Evolutionary conservation across 352 stramenopile species (phyloP), one percentile per base, ranked within the genome.

Genomic region (Globisporangium okanoganense): DNA sequence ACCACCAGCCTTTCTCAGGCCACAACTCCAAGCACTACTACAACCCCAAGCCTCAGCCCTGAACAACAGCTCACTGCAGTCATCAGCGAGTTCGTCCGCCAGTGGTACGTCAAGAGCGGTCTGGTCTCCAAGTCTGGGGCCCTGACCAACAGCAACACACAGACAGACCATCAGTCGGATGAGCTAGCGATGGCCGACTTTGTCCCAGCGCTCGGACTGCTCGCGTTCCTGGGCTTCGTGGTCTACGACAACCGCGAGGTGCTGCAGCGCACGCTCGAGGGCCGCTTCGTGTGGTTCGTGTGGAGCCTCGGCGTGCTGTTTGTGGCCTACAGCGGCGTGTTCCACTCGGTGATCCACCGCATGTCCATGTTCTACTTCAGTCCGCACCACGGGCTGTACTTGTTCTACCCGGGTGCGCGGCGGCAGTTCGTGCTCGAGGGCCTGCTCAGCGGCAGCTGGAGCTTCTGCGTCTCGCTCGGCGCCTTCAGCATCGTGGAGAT

Each of bases 381-480:
- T 31, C 73, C 70, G 31, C 52, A 80, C 48, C 68, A 81, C 50
- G 81, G 81, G 7, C 62, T 90, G 27, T 72, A 82, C 27, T 77
- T 90, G 20, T 69, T 87, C 56, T 80, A 90, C 52, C 81, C 81
- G 38, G 85, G 71, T 40, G 79, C 70, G 1, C 75, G 79, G 5
- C 79, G 79, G 20, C 81, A 90, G 62, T 90, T 90, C 33, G 70
- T 84, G 45, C 58, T 90, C 48, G 81, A 90, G 49, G 81, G 81
- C 0, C 47, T 90, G 14, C 33, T 86, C 16, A 76, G 84, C 64
- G 81, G 81, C 43, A 67, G 61, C 8, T 90, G 77, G 77, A 88
- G 81, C 69, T 85, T 90, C 51, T 71, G 68, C 45, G 58, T 87
- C 38, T 90, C 81, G 27, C 58, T 86, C 2, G 78, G 61, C 25